Percentiles rank a stretch among this genome's conserved stretches.
These are phyloP conservation scores for Penicillium pancosmium DNA, from an alignment of 495 filamentous ascomycete species.

Conservation along the genomic window DNA sequence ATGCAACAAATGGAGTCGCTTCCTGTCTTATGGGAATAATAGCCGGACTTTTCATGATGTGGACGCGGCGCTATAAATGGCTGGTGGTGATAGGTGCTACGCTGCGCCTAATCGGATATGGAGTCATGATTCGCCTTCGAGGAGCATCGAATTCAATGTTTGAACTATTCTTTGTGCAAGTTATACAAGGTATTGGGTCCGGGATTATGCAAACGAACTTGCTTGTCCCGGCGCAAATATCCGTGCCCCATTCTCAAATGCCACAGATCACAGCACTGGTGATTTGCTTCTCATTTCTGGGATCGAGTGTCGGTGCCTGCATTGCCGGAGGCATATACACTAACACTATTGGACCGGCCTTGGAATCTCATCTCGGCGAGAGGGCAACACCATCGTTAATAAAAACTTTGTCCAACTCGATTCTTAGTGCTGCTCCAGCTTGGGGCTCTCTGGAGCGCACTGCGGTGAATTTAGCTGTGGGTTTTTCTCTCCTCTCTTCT, in stretches of 20 bases:
- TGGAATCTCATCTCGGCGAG: conserved; percentile 34
- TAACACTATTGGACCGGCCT: conserved; percentile 35
- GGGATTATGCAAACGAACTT: conserved; percentile 49
- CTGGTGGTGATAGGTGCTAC: conserved; percentile 41
- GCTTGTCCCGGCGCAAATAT: conserved; percentile 47
- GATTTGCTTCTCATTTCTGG: conserved; percentile 45
- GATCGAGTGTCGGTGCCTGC: conserved; percentile 48
- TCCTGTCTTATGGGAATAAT: conserved; percentile 46
- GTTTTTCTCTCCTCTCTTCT: conserved; percentile 5
- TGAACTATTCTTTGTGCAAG: conserved; percentile 50
- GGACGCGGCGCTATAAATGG: conserved; percentile 49
- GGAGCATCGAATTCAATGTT: conserved; percentile 45
- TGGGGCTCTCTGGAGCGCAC: conserved; percentile 46
- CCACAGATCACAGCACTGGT: conserved; percentile 51
- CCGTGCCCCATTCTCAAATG: conserved; percentile 47
- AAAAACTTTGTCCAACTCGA: conserved; percentile 44
- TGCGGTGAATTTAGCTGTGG: conserved; percentile 46
- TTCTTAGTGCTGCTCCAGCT: conserved; percentile 39
- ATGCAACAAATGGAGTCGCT: conserved; percentile 47
- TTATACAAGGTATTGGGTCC: conserved; percentile 50
- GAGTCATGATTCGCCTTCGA: conserved; percentile 51
- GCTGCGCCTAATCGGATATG: conserved; percentile 50
- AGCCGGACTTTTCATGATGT: conserved; percentile 44
- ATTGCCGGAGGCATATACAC: conserved; percentile 55
- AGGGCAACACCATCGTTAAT: conserved; percentile 28